A percentile compares a stretch with the other conserved stretches of the same genome.
Evolutionary conservation across 1,284 basidiomycete species (phyloP).

Genomic region (Ganoderma boninense): DNA sequence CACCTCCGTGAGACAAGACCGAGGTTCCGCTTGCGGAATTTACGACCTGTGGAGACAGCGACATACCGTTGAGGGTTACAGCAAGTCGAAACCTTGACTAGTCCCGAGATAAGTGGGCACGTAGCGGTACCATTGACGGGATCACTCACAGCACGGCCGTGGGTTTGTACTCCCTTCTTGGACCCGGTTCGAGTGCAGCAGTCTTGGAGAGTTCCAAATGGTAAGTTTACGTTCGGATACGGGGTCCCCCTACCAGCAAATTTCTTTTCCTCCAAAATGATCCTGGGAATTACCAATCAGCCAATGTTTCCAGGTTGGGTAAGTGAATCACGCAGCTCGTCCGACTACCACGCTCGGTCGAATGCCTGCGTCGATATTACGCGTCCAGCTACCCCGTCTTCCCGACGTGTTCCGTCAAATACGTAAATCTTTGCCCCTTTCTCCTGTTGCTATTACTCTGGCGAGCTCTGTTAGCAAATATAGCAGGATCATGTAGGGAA

Average conservation of each 20-base stretch:
- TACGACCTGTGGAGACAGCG: slow-evolving; percentile 68
- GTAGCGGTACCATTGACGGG: slow-evolving; percentile 1
- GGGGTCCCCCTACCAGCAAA: slow-evolving; percentile 98
- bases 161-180: slow-evolving; percentile 76
- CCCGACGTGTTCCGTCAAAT: slow-evolving; percentile 85
- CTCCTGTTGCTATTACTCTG: slow-evolving; percentile 72
- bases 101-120: not conserved
- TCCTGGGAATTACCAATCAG: slow-evolving; percentile 52
- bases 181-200: slow-evolving; percentile 81
- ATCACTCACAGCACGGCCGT: slow-evolving; percentile 86
- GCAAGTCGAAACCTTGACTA: slow-evolving; percentile 93
- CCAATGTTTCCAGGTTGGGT: slow-evolving; percentile 10
- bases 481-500: not conserved
- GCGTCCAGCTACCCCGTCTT: slow-evolving; percentile 89
- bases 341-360: slow-evolving; percentile 72
- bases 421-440: slow-evolving; percentile 92
- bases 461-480: not conserved
- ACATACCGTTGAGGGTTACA: slow-evolving; percentile 85
- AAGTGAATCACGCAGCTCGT: slow-evolving; percentile 69
- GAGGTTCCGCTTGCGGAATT: slow-evolving; percentile 77
- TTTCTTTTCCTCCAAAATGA: slow-evolving; percentile 95
- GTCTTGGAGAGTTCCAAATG: slow-evolving; percentile 94
- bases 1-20: slow-evolving; percentile 66
- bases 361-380: slow-evolving; percentile 82
- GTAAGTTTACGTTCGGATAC: slow-evolving; percentile 83